Evolutionary conservation across 2,329 filamentous ascomycete genomes (phyloP), one percentile per base, ranked within the genome.

Genomic region (Colletotrichum godetiae): DNA sequence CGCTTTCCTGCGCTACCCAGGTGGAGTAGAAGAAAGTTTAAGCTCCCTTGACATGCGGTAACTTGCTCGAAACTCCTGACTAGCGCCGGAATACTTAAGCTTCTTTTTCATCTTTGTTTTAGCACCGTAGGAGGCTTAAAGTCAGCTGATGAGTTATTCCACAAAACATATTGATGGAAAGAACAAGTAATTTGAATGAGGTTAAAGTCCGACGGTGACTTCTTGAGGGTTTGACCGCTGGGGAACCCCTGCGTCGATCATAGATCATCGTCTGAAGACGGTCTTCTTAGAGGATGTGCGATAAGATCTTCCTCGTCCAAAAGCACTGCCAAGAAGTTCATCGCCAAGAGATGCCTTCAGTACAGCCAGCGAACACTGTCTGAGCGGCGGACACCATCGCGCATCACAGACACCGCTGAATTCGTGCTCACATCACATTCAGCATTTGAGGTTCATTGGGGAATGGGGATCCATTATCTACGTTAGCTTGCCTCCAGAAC

Each of bases 71-170:
- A 60, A 66, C 42, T 29, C 42, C 53, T 55, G 62, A 71, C 55
- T 60, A 67, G 56, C 46, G 56, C 27, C n/a, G 35, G n/a, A 22
- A 37, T n/a, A 22, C 33, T 13, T 29, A 52, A 61, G 35, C 22
- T 57, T 59, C 22, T n/a, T 33, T 31, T 67, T 49, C 33, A 59
- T 61, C 22, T n/a, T 57, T 37, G n/a, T 71, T 57, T 56, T 49
- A 71, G 56, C 63, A 56, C 5, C 60, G 46, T 67, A 27, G 56
- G 42, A 67, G 33, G 46, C 67, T 33, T 52, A 49, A 71, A 46
- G 19, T 61, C 61, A 24, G 11, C 19, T 49, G 10, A 27, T 7
- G 27, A 49, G n/a, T 56, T n/a, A 31, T 33, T 49, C 27, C 33
- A 13, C n/a, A 49, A 35, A n/a, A 19, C 13, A 35, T 27, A 15